Evolutionary conservation across 129 eudicot species (phyloP).

Genomic region (Arctium minus): DNA sequence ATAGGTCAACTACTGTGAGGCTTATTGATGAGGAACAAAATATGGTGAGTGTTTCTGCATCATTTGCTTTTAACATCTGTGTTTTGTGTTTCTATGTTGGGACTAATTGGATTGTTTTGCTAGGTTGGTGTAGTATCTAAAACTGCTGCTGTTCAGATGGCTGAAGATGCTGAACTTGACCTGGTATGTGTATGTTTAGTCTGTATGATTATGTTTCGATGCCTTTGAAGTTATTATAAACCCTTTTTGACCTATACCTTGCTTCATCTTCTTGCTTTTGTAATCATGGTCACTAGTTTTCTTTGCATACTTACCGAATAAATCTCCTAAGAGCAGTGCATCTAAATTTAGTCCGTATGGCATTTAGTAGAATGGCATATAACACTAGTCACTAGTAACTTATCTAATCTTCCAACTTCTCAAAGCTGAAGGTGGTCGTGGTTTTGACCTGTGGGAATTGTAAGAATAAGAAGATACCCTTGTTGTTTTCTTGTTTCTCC

Average conservation of each 20-base stretch:
- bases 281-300: not conserved
- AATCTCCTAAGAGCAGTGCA: not conserved
- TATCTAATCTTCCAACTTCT: not conserved
- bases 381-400: not conserved
- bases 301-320: not conserved
- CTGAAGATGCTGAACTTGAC: conserved; percentile 86
- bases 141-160: conserved; percentile 71
- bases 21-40: conserved; percentile 78
- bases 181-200: conserved; percentile 43
- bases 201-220: not conserved
- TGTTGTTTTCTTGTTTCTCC: not conserved
- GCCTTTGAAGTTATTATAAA: not conserved
- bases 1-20: conserved; percentile 82
- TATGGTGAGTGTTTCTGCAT: conserved; percentile 57
- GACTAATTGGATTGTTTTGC: conserved; percentile 11
- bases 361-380: not conserved
- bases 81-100: not conserved
- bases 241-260: not conserved
- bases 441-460: not conserved
- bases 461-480: not conserved
- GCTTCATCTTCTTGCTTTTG: not conserved
- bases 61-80: not conserved
- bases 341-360: not conserved
- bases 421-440: not conserved
- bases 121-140: conserved; percentile 88